Evolutionary conservation across 78 protist genomes (phyloP), one percentile per base, ranked within the genome.

Genomic region (Dictyostelium firmibasis): DNA sequence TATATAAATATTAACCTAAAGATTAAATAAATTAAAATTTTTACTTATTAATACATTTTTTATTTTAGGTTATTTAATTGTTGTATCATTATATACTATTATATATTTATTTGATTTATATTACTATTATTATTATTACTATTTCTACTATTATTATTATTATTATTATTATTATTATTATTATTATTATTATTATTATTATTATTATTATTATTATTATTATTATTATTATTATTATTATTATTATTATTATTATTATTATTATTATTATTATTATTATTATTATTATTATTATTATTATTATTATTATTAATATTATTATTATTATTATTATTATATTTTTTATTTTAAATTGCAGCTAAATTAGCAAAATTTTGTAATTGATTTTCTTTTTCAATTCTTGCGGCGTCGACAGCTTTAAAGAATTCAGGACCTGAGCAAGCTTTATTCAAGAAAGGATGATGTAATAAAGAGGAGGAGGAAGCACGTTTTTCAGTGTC

Each of bases 401-500:
- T 89, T 7, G 94, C 29, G n/a, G 84, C 87, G 31, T 89, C 94
- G 70, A 89, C 94, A 33, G 94, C 86, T 79, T 83, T 92, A 20
- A 50, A 85, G 72, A 92, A 85, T 85, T 92, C 91, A 7, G 53
- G 35, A n/a, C 96, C 87, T 31, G 82, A 44, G 36, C 96, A 83
- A 18, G 96, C 78, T 67, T 57, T 69, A 16, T 85, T 92, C 6
- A 92, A 18, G 92, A 92, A 92, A 62, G 96, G 96, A 53, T 92
- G 96, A 43, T 29, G 27, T 20, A 91, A 72, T 76, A 92, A 72
- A 20, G 75, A 38, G 0, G 86, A 82, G 20, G 97, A 86, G 2
- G 75, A 60, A 44, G 93, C 74, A 20, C 99, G 72, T 62, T 60
- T 57, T 8, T 96, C 98, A 8, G 92, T 89, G 72, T 97, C 96